phyloP scores from a whole-genome alignment of 1,284 basidiomycete genomes.

The Flammula alnicola region DNA sequence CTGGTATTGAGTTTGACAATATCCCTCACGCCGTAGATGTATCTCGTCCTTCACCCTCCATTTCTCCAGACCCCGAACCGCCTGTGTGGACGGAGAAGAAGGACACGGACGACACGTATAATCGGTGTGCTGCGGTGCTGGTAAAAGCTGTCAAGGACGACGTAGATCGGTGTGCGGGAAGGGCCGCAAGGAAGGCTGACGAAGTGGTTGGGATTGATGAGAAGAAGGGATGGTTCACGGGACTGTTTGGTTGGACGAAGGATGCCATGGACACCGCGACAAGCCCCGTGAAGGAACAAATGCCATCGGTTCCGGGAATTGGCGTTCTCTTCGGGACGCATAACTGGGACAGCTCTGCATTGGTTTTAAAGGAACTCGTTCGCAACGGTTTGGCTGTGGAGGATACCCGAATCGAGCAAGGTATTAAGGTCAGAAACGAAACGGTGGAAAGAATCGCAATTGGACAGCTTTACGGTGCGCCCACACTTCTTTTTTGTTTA shows the following conservation, averaged over 20 bases:
- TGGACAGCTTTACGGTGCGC: slow-evolving; percentile 84
- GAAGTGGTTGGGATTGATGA: background rate
- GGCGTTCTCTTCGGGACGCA: slow-evolving; percentile 88
- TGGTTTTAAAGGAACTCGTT: slow-evolving; percentile 68
- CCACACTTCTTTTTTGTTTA: background rate
- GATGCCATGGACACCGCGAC: background rate
- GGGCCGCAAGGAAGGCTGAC: slow-evolving; percentile 19
- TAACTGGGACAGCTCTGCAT: slow-evolving; percentile 70
- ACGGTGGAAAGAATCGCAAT: slow-evolving; percentile 67
- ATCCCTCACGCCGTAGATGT: background rate
- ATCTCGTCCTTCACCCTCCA: slow-evolving; percentile 36
- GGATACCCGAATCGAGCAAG: slow-evolving; percentile 33
- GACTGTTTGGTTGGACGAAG: slow-evolving; percentile 1
- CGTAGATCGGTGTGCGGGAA: slow-evolving; percentile 26
- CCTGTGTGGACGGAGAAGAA: slow-evolving; percentile 73
- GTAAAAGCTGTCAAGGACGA: slow-evolving; percentile 62
- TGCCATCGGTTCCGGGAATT: slow-evolving; percentile 36
- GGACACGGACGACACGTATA: slow-evolving; percentile 84
- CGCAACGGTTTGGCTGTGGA: slow-evolving; percentile 53
- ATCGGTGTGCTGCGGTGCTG: slow-evolving; percentile 68
- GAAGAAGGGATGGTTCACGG: slow-evolving; percentile 12
- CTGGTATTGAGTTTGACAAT: slow-evolving; percentile 15
- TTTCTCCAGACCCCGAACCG: slow-evolving; percentile 61
- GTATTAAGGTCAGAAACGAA: slow-evolving; percentile 25
- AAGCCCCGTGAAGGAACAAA: background rate